Evolutionary conservation across 768 basidiomycete species (phyloP), one percentile per base, ranked within the genome.

Genomic region (Boletus edulis): DNA sequence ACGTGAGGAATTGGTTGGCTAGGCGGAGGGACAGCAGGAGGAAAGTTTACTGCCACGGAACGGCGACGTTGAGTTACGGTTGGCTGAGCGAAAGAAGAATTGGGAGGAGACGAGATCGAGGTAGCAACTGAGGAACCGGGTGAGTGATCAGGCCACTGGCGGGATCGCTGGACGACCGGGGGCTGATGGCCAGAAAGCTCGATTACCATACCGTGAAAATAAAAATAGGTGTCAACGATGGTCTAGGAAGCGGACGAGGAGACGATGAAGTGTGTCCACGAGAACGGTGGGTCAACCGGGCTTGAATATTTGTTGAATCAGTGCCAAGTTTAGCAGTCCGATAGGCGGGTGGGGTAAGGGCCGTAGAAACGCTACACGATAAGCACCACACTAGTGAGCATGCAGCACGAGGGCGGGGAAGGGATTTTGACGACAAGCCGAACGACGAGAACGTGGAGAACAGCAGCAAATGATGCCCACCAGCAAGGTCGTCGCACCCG

Each of bases 1-100:
- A 89, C 63, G 62, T 76, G 83, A 47, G 89, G 89, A 55, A 91
- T 90, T 46, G 89, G 89, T 61, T 83, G 80, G 63, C 76, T 82
- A 20, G 89, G 89, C 41, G 89, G 89, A 18, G 89, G 89, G 3
- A 74, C 83, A 38, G 85, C 81, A 7, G 88, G 87, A 43, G 86
- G 81, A 24, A 76, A 74, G 62, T 82, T 78, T 13, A 82, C 79
- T 52, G 81, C 84, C 51, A 84, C 83, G 24, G 87, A 89, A 61
- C 89, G 87, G 49, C 89, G 84, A 52, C 87, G 83, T 57, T 80
- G 78, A 2, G 62, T 5, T 29, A 22, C 17, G 15, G 42, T 59
- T 49, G 74, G 69, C 52, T 64, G 69, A 27, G 53, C 49, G 58
- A 78, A 61, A 18, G 70, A 57, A 4, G 73, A 65, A 20, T 63